A percentile compares a stretch with the other conserved stretches of the same genome.
Conservation (phyloP, 495 filamentous ascomycete genomes). For the Pyronema domesticum region DNA sequence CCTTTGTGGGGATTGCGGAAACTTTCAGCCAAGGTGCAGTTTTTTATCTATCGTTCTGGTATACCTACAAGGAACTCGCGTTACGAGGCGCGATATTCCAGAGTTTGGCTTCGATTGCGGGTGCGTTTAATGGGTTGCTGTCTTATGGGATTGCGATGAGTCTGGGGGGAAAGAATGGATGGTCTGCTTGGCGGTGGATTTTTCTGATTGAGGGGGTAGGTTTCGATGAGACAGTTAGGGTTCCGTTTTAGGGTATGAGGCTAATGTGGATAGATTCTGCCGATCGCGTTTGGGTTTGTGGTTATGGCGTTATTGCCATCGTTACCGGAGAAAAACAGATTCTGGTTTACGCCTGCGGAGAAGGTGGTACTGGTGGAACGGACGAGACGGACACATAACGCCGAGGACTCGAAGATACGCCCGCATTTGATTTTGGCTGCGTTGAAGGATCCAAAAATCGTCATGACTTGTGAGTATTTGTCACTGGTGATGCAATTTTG, state of each 20-base stretch:
- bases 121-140: conserved; percentile 4
- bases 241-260: background rate
- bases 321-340: background rate
- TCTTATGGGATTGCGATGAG: conserved; percentile 1
- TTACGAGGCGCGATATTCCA: conserved; percentile 6
- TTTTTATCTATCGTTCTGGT: conserved; percentile 8
- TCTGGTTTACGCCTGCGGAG: conserved; percentile 1
- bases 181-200: background rate
- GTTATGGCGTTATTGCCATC: background rate
- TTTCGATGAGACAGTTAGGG: background rate
- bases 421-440: background rate
- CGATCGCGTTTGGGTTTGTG: background rate
- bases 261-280: background rate
- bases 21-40: conserved; percentile 2
- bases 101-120: background rate
- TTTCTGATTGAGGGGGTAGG: background rate
- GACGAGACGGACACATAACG: conserved; percentile 1
- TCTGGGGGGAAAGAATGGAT: conserved; percentile 3
- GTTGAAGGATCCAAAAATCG: conserved; percentile 2
- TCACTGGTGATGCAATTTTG: too few relatives aligned
- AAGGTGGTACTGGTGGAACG: background rate
- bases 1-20: background rate
- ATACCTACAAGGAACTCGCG: conserved; percentile 5
- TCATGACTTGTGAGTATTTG: background rate
- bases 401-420: conserved; percentile 3